phyloP scores from a whole-genome alignment of 352 stramenopile species.

The Phytophthora citricola region DNA sequence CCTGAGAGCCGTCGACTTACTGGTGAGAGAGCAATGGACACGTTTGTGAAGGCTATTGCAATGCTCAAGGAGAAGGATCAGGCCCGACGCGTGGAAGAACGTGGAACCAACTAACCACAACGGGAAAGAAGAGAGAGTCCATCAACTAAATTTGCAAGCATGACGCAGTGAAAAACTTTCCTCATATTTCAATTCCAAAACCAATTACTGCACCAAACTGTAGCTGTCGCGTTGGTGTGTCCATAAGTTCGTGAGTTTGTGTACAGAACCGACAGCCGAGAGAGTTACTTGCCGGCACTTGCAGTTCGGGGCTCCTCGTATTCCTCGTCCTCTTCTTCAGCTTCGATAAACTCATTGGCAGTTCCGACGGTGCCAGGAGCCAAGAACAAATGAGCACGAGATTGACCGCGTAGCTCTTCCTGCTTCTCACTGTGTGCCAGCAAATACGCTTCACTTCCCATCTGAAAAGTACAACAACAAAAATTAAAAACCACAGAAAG shows the following conservation, averaged over 20 bases:
- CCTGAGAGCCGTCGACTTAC: conserved; percentile 5
- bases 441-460: conserved; percentile 80
- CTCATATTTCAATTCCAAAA: conserved; percentile 19
- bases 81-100: conserved; percentile 19
- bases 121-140: neutral
- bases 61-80: conserved; percentile 6
- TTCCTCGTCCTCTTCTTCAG: conserved; percentile 29
- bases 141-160: neutral
- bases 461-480: conserved; percentile 29
- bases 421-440: conserved; percentile 54
- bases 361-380: conserved; percentile 20
- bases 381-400: conserved; percentile 35
- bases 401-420: conserved; percentile 19
- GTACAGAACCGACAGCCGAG: conserved; percentile 3
- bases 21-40: conserved; percentile 11
- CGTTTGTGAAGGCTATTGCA: conserved; percentile 12
- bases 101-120: conserved; percentile 3
- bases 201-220: conserved; percentile 7
- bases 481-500: neutral
- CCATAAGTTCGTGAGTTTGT: neutral
- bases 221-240: conserved; percentile 4
- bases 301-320: conserved; percentile 30
- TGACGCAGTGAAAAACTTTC: neutral
- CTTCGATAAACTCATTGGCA: conserved; percentile 17
- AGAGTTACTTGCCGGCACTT: conserved; percentile 28